A percentile compares a stretch with the other conserved stretches of the same genome.
Evolutionary conservation across 2,329 filamentous ascomycete species (phyloP).

Genomic region (Corinectria fuckeliana): DNA sequence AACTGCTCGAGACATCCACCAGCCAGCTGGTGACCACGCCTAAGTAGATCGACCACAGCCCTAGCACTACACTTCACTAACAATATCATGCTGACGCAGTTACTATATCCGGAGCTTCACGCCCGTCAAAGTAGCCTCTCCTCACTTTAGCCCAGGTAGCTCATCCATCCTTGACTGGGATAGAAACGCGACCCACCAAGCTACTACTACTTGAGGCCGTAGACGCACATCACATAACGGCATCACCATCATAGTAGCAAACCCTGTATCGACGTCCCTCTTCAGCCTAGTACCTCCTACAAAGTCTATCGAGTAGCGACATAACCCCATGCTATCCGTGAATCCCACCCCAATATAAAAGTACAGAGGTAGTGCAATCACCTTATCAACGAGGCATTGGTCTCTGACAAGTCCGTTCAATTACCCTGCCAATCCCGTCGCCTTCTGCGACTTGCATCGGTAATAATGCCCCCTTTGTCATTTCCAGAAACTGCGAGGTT

Average conservation of each 20-base stretch:
- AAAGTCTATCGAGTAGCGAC: constrained; percentile 29
- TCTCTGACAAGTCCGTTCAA: neutral
- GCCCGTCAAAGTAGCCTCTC: neutral
- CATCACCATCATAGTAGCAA: neutral
- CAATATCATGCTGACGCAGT: neutral
- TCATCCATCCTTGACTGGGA: neutral
- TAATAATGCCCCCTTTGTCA: neutral
- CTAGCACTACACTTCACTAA: neutral
- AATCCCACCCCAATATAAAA: constrained; percentile 16
- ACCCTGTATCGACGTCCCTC: constrained; percentile 14
- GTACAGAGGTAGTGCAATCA: constrained; percentile 21
- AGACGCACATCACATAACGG: neutral
- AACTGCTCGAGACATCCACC: neutral
- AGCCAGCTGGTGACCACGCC: neutral
- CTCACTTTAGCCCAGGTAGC: neutral
- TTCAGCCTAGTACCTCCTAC: constrained; percentile 28
- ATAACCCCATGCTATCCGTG: constrained; percentile 12
- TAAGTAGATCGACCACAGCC: neutral
- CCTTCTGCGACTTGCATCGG: neutral
- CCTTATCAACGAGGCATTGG: constrained; percentile 1
- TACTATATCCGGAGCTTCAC: neutral
- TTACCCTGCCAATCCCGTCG: constrained; percentile 2
- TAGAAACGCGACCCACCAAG: too few species aligned
- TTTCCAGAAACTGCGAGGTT: constrained; percentile 16
- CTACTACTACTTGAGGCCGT: too few species aligned